Conservation (phyloP, 768 basidiomycete genomes). For the Lactarius quietus region DNA sequence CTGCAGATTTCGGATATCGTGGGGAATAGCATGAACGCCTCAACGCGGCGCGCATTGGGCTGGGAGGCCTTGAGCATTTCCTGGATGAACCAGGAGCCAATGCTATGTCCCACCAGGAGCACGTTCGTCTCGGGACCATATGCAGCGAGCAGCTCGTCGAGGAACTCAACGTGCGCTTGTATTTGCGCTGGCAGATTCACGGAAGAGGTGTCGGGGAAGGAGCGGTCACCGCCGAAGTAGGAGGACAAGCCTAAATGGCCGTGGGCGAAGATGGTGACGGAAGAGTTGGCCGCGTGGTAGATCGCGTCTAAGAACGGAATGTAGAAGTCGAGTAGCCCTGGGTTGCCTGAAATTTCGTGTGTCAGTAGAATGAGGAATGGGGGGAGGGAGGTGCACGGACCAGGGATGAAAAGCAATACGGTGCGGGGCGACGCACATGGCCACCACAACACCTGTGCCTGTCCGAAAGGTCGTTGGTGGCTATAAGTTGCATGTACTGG, state of each 20-base stretch:
- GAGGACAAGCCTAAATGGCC: constrained; percentile 27
- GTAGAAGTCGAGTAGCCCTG: constrained; percentile 67
- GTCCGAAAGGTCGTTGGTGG: constrained; percentile 39
- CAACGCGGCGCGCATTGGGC: constrained; percentile 32
- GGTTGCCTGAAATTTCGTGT: constrained; percentile 42
- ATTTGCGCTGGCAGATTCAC: constrained; percentile 19
- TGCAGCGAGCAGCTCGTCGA: constrained; percentile 67
- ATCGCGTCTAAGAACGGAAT: constrained; percentile 57
- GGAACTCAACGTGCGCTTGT: constrained; percentile 28
- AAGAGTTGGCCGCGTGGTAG: constrained; percentile 32
- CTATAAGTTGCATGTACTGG: constrained; percentile 33
- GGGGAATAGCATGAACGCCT: constrained; percentile 64
- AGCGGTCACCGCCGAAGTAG: constrained; percentile 49
- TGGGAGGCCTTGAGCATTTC: constrained; percentile 50
- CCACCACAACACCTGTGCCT: constrained; percentile 55
- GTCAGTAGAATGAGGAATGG: not conserved
- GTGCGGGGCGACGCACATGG: constrained; percentile 30
- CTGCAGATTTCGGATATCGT: constrained; percentile 58
- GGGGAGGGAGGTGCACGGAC: not conserved
- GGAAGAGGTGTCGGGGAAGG: not conserved
- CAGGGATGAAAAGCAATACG: constrained; percentile 22
- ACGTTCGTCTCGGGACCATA: constrained; percentile 38
- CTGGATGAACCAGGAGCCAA: constrained; percentile 63
- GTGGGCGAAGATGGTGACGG: constrained; percentile 62
- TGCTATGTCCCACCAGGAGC: constrained; percentile 60